A percentile compares a stretch with the other conserved stretches of the same genome.
These are phyloP conservation scores for Alloascoidea hylecoeti DNA, from an alignment of 805 yeast species.

Conservation along the genomic window DNA sequence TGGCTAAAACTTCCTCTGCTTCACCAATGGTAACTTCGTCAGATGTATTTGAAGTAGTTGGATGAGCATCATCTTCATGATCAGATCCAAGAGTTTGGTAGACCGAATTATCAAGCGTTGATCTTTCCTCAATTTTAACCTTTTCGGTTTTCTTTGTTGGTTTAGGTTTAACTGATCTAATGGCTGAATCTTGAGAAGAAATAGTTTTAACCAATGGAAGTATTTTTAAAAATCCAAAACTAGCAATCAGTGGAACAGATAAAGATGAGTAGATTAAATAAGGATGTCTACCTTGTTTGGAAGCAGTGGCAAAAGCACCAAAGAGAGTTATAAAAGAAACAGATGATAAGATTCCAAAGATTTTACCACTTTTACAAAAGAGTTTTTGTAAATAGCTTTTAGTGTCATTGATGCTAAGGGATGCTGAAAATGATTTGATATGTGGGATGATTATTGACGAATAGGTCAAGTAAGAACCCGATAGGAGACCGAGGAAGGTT, in stretches of 20 bases:
- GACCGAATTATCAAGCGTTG: conserved; percentile 1
- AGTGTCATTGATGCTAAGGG: no score
- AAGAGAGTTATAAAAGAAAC: neutral
- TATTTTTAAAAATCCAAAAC: neutral
- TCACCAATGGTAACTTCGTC: neutral
- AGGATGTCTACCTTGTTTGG: conserved; percentile 2
- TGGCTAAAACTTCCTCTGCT: conserved; percentile 1
- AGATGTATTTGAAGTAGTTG: neutral
- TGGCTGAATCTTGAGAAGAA: neutral
- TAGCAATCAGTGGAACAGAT: neutral
- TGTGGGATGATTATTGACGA: neutral
- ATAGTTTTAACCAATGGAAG: neutral
- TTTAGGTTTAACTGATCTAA: neutral
- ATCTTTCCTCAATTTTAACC: neutral
- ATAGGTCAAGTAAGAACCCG: neutral
- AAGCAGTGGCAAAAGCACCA: conserved; percentile 2
- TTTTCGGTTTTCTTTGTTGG: neutral
- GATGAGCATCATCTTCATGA: neutral
- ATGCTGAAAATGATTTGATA: no score
- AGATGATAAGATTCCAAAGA: no score
- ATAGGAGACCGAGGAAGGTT: neutral
- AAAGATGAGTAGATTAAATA: conserved; percentile 2
- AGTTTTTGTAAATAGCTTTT: no score
- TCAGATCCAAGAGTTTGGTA: neutral
- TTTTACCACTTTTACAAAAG: no score